Conservation (phyloP, 257 asterid species). For the Ocimum tenuiflorum region DNA sequence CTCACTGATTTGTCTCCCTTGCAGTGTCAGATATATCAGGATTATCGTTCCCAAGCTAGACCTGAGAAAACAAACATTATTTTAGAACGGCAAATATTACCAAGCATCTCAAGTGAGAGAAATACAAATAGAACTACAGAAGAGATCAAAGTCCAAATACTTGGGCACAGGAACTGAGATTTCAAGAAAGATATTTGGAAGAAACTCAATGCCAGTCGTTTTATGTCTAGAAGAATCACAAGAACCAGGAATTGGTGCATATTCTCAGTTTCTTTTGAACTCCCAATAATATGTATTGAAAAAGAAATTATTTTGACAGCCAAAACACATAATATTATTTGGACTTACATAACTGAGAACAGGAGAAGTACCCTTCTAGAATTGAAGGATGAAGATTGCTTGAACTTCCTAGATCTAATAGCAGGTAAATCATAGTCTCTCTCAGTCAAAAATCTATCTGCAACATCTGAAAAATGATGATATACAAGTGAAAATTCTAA, state of each 20-base stretch:
- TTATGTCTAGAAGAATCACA: neutral
- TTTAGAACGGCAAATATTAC: neutral
- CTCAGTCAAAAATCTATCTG: slow-evolving; percentile 48
- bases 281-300: neutral
- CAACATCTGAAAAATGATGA: slow-evolving; percentile 8
- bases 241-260: neutral
- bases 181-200: too few species aligned
- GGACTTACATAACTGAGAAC: slow-evolving; percentile 69
- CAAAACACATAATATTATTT: slow-evolving; percentile 2
- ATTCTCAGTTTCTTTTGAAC: neutral
- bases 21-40: slow-evolving; percentile 61
- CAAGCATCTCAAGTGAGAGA: neutral
- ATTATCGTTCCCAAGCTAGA: slow-evolving; percentile 67
- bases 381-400: slow-evolving; percentile 80
- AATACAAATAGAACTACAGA: neutral
- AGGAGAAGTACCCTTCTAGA: slow-evolving; percentile 81
- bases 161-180: neutral
- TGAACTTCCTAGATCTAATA: slow-evolving; percentile 66
- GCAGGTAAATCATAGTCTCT: slow-evolving; percentile 39
- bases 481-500: slow-evolving; percentile 5
- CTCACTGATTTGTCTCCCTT: slow-evolving; percentile 54
- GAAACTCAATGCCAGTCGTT: neutral
- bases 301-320: neutral
- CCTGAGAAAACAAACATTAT: slow-evolving; percentile 28
- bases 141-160: neutral